A percentile compares a stretch with the other conserved stretches of the same genome.
phyloP scores from a whole-genome alignment of 345 rosid species.

The Ceriops zippeliana region DNA sequence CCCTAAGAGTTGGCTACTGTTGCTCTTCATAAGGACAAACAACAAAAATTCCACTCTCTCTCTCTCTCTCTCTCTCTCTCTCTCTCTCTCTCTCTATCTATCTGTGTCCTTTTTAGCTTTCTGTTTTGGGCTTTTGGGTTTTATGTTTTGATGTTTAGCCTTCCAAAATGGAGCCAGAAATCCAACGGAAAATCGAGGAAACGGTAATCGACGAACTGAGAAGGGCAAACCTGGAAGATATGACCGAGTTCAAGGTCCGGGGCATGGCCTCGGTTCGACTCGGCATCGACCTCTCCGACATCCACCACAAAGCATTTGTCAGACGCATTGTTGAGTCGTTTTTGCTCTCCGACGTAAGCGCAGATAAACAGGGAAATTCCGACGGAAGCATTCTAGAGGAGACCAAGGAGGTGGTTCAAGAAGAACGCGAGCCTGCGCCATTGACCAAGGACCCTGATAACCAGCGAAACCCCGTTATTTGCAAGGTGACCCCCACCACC shows the following conservation, averaged over 20 bases:
- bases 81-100: neutral
- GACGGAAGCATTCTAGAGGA: constrained; percentile 7
- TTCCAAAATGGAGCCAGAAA: constrained; percentile 34
- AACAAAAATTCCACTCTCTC: neutral
- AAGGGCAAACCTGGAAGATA: constrained; percentile 49
- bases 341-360: constrained; percentile 36
- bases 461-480: constrained; percentile 45
- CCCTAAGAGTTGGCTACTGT: too few relatives aligned
- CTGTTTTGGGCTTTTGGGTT: neutral
- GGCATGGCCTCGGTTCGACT: constrained; percentile 45
- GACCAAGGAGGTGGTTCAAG: constrained; percentile 11
- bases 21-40: too few relatives aligned
- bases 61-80: too few relatives aligned
- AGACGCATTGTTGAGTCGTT: constrained; percentile 59
- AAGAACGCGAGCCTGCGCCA: constrained; percentile 1
- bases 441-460: constrained; percentile 18
- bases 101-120: neutral
- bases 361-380: constrained; percentile 15
- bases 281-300: constrained; percentile 51
- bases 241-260: constrained; percentile 80
- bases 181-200: constrained; percentile 43
- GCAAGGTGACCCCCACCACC: constrained; percentile 39
- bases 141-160: too few relatives aligned
- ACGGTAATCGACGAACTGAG: constrained; percentile 51
- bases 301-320: constrained; percentile 40